phyloP scores from a whole-genome alignment of 441 rosid species.

The Arabidopsis hybrid region DNA sequence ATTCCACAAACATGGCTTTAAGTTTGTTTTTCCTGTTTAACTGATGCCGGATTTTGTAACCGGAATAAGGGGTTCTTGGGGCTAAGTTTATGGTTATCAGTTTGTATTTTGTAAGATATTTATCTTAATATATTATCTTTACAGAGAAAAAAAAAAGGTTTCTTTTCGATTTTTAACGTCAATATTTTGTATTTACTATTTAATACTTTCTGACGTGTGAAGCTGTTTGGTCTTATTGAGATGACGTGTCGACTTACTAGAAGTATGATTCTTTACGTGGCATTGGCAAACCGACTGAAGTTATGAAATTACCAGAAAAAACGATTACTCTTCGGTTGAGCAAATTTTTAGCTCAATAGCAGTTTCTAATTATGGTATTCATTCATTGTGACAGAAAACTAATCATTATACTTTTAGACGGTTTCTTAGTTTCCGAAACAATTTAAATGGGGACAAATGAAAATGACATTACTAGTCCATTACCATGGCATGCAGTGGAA shows the following conservation, averaged over 20 bases:
- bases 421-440: not conserved
- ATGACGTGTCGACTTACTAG: not conserved
- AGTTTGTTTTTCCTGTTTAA: too few species aligned
- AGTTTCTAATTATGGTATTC: too few species aligned
- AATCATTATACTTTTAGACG: not conserved
- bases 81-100: too few species aligned
- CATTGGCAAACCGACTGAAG: slow-evolving; percentile 10
- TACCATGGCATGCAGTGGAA: not conserved
- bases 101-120: not conserved
- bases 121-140: too few species aligned
- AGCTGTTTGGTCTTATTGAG: not conserved
- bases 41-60: too few species aligned
- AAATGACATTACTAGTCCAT: too few species aligned
- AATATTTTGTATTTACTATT: not conserved
- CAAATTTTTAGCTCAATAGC: not conserved
- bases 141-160: too few species aligned
- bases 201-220: slow-evolving; percentile 16
- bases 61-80: too few species aligned
- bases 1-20: too few species aligned
- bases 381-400: too few species aligned
- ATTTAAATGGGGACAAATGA: not conserved
- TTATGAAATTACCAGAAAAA: too few species aligned
- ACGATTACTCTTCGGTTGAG: not conserved
- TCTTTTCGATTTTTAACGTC: too few species aligned
- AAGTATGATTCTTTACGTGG: slow-evolving; percentile 11